phyloP scores from a whole-genome alignment of 148 eudicot species.

The Persicaria tinctoria region DNA sequence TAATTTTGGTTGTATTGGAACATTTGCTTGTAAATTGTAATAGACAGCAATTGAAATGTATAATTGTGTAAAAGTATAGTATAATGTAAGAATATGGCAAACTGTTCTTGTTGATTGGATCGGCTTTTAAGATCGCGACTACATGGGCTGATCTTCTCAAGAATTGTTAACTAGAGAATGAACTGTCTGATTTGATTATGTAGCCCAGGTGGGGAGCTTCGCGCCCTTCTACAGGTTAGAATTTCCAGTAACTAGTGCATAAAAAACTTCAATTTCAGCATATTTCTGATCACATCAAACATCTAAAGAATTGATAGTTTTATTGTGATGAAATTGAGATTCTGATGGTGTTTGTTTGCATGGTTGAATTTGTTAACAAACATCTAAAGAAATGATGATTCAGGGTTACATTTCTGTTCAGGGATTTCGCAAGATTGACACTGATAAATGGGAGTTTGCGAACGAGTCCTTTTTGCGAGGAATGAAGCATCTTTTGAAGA shows the following conservation, averaged over 20 bases:
- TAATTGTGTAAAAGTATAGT: neutral
- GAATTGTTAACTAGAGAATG: neutral
- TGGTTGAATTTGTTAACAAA: neutral
- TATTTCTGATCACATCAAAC: neutral
- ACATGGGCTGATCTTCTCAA: neutral
- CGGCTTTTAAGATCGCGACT: neutral
- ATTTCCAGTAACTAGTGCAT: neutral
- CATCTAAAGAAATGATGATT: neutral
- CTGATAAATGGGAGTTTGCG: slow-evolving; percentile 63
- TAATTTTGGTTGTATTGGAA: neutral
- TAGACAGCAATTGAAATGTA: neutral
- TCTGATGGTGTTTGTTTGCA: neutral
- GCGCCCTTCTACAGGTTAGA: neutral
- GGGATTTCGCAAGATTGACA: slow-evolving; percentile 59
- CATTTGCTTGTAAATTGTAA: neutral
- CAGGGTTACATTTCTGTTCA: slow-evolving; percentile 17
- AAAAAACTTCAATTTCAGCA: neutral
- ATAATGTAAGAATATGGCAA: slow-evolving; percentile 1
- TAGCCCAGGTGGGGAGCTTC: slow-evolving; percentile 1
- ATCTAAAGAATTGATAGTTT: too few species aligned
- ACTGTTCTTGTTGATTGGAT: slow-evolving; percentile 8
- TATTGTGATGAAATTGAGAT: neutral
- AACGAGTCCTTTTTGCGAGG: slow-evolving; percentile 47
- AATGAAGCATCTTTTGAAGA: slow-evolving; percentile 44
- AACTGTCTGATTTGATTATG: neutral